phyloP scores from a whole-genome alignment of 2,329 filamentous ascomycete genomes.

The Fusarium sp. region DNA sequence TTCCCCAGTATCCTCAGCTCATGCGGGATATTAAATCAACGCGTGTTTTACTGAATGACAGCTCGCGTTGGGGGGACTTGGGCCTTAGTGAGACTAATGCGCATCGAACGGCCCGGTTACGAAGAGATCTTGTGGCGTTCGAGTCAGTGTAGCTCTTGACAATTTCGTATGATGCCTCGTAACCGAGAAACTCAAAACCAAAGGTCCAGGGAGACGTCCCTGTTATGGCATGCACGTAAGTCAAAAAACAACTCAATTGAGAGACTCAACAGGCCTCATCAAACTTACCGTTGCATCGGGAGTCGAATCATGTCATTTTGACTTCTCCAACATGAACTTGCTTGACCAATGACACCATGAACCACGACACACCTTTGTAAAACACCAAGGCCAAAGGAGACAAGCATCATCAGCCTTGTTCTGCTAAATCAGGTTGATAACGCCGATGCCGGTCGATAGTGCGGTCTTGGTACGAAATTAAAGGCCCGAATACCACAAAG shows the following conservation, averaged over 20 bases:
- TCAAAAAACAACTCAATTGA: neutral
- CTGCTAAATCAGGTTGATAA: conserved; percentile 3
- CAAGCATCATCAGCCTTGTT: conserved; percentile 14
- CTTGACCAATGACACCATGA: neutral
- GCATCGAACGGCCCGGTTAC: neutral
- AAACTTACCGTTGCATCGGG: neutral
- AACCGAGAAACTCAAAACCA: neutral
- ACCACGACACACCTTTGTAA: neutral
- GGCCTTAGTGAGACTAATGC: neutral
- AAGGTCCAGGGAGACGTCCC: neutral
- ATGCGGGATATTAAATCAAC: conserved; percentile 5
- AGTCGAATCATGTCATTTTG: neutral
- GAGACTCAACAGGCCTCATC: neutral
- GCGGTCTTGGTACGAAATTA: conserved; percentile 1
- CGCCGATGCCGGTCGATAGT: conserved; percentile 30
- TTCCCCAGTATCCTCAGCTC: neutral
- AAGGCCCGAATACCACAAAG: conserved; percentile 28
- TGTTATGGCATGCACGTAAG: neutral
- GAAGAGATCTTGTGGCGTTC: conserved; percentile 3
- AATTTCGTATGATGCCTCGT: neutral
- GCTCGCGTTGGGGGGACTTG: neutral
- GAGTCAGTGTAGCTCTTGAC: conserved; percentile 11
- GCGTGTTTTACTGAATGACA: neutral
- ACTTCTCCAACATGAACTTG: neutral
- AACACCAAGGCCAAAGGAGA: neutral